Evolutionary conservation across 495 filamentous ascomycete genomes (phyloP), one percentile per base, ranked within the genome.

Genomic region (Aspergillus funiculosus): DNA sequence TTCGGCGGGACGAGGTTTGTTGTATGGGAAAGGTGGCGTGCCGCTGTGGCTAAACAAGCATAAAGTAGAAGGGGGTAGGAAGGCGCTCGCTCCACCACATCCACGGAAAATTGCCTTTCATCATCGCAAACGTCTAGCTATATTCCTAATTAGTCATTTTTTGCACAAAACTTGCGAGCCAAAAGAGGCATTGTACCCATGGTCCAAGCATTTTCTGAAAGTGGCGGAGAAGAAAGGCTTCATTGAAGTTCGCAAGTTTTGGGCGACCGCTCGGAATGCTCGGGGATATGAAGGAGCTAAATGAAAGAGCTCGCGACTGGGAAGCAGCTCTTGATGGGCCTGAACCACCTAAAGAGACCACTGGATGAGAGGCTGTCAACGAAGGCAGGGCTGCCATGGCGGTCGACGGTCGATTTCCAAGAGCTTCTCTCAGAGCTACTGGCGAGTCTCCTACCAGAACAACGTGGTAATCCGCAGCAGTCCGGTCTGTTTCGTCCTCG

Each of bases 401-500:
- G 13, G 59, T 36, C 0, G 59, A 59, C 1, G 60, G 59, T 20
- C 38, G 60, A 42, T 49, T 50, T 37, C 61, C 57, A 2, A 60
- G 62, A 15, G 56, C 37, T 38, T 60, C 58, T 48, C 57, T 52
- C 13, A 50, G 48, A 24, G 35, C 43, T 5, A 52, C 47, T 31
- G 56, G 51, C 6, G 53, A 47, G 9, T 46, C 40, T 15, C 32
- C 54, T 11, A 55, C 44, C 6, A 62, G 41, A 13, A 71, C 46
- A 29, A 71, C 58, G 46, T 62, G 52, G 39, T 71, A 71, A 47
- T 71, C 67, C 9, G 65, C 57, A 17, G 67, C 67, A 5, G 65
- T 71, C 39, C 63, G 63, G 19, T 66, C 59, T 29, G 67, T 71
- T 44, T 71, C 67, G 50, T 71, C 67, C 46, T 68, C 66, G 47